Percentiles rank a stretch among this genome's conserved stretches.
phyloP scores from a whole-genome alignment of 1,284 basidiomycete genomes.

The Vanrija pseudolonga region DNA sequence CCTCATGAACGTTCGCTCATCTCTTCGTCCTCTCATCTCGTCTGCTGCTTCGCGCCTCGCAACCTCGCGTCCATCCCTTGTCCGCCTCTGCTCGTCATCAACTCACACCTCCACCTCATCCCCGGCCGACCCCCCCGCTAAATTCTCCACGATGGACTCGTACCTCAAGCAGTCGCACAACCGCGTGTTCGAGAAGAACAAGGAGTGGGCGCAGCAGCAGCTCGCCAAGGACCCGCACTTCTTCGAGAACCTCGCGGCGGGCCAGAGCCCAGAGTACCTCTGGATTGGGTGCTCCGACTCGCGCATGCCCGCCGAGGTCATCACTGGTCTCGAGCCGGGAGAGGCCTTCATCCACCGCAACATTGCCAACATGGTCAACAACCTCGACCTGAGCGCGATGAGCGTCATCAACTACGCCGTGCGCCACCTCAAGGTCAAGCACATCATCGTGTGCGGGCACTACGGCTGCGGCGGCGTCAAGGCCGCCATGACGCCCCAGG shows the following conservation, averaged over 20 bases:
- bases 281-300: slow-evolving; percentile 19
- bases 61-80: neutral
- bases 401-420: slow-evolving; percentile 21
- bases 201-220: slow-evolving; percentile 8
- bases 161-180: slow-evolving; percentile 8
- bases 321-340: slow-evolving; percentile 18
- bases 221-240: slow-evolving; percentile 12
- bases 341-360: slow-evolving; percentile 24
- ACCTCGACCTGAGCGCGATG: slow-evolving; percentile 16
- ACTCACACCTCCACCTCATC: neutral
- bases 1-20: too few relatives aligned
- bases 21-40: too few relatives aligned
- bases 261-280: slow-evolving; percentile 19
- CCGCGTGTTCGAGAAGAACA: slow-evolving; percentile 12
- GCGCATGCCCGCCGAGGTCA: slow-evolving; percentile 20
- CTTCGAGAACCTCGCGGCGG: slow-evolving; percentile 9
- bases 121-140: neutral
- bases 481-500: slow-evolving; percentile 21
- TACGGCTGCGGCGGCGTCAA: slow-evolving; percentile 18
- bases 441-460: slow-evolving; percentile 21
- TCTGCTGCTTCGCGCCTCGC: too few relatives aligned
- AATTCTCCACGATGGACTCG: neutral
- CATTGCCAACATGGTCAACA: slow-evolving; percentile 21
- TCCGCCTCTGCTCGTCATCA: neutral
- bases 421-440: slow-evolving; percentile 19